Evolutionary conservation across 768 basidiomycete species (phyloP).

Genomic region (Mycena latifolia): DNA sequence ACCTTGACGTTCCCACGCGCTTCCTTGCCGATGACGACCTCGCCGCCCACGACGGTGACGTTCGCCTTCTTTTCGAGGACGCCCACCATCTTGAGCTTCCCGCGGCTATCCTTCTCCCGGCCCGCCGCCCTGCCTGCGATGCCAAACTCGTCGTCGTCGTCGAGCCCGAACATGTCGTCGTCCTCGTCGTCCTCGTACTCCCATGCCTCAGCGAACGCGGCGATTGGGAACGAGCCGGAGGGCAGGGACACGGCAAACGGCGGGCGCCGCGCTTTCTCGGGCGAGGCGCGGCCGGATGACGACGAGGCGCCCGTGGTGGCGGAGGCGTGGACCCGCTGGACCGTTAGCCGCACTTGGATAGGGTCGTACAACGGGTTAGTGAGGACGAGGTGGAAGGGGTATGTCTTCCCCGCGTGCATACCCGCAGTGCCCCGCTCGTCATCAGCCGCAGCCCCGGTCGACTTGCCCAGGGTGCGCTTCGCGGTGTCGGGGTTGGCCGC

Average conservation of each 20-base stretch:
- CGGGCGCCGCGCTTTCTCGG: conserved; percentile 73
- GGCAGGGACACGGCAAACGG: conserved; percentile 89
- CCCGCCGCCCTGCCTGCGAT: conserved; percentile 56
- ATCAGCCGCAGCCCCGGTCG: conserved; percentile 48
- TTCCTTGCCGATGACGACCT: conserved; percentile 87
- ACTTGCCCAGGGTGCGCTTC: conserved; percentile 56
- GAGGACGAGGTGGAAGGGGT: conserved; percentile 90
- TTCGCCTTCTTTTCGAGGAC: conserved; percentile 91
- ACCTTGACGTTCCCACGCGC: conserved; percentile 86
- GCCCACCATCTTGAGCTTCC: conserved; percentile 71
- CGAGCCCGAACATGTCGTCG: conserved; percentile 87
- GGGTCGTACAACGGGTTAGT: conserved; percentile 97
- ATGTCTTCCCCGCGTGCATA: conserved; percentile 84
- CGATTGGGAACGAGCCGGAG: conserved; percentile 54
- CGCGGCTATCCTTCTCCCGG: conserved; percentile 54
- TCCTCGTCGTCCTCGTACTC: conserved; percentile 74
- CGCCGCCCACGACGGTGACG: conserved; percentile 88
- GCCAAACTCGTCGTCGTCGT: conserved; percentile 58
- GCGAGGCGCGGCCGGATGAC: conserved; percentile 57
- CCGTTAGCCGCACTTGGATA: conserved; percentile 90
- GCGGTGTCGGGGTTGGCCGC: conserved; percentile 55
- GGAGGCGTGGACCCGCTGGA: conserved; percentile 74
- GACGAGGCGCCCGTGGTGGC: conserved; percentile 32
- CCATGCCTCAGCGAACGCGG: conserved; percentile 95
- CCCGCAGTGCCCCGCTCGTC: conserved; percentile 55